Evolutionary conservation across 2,329 filamentous ascomycete genomes (phyloP).

Genomic region (Fusarium acutatum): DNA sequence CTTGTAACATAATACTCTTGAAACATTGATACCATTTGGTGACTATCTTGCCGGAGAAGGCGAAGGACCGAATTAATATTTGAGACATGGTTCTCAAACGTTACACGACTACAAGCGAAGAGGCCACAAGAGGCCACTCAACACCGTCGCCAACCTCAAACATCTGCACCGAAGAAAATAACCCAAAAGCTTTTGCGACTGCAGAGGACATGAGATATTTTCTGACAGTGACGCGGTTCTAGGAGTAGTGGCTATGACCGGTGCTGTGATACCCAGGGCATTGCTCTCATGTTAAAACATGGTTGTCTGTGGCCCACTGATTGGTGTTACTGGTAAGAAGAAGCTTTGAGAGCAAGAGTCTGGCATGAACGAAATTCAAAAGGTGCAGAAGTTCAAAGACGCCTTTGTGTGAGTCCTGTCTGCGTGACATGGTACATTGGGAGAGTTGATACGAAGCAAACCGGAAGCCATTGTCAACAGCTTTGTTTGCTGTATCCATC

Average conservation of each 20-base stretch:
- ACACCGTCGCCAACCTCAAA: constrained; percentile 33
- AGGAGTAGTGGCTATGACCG: constrained; percentile 47
- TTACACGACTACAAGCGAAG: constrained; percentile 38
- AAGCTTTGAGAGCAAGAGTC: not conserved
- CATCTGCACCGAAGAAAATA: constrained; percentile 9
- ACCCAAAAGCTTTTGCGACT: not conserved
- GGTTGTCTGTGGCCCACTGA: constrained; percentile 25
- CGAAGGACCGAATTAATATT: constrained; percentile 43
- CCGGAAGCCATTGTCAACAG: not conserved
- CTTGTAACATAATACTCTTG: constrained; percentile 34
- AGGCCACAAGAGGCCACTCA: constrained; percentile 27
- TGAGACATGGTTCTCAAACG: constrained; percentile 42
- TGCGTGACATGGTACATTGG: not conserved
- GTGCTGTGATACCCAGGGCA: constrained; percentile 46
- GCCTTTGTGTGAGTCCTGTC: not conserved
- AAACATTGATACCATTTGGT: constrained; percentile 36
- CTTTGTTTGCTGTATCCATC: not conserved
- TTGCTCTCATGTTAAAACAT: constrained; percentile 24
- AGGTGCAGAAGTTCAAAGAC: not conserved
- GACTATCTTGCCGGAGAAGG: constrained; percentile 30
- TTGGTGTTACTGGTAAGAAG: constrained; percentile 13
- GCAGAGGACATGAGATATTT: constrained; percentile 40
- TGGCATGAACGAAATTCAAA: not conserved
- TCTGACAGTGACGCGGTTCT: constrained; percentile 46
- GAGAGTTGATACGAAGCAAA: not conserved